Base-by-base conservation (phyloP, 768 basidiomycete species). In the Candolleomyces eurysporus region DNA sequence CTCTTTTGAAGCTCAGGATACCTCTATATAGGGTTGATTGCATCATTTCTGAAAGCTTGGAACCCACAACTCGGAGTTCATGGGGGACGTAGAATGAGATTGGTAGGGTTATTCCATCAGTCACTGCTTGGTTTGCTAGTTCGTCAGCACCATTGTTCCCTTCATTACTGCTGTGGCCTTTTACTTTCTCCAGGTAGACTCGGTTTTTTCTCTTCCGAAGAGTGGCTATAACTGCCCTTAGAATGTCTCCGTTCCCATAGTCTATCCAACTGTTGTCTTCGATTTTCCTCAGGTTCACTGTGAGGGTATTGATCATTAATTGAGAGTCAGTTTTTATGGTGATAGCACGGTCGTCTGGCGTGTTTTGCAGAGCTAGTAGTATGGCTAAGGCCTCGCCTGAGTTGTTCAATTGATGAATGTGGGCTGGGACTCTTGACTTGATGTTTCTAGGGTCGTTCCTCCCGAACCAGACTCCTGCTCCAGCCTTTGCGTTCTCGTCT, bases 391-490 rank as follows among this genome's bases (percentile, higher is more conserved):
- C 43, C 0, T 69, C 58, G 0, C 70, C 71, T 0, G 63, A 69
- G 65, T 0, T 64, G 67, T 0, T 61, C 17, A 22, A 69, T 56
- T 54, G 59, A 11, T 50, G 69, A 68, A 0, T 67, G 3, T 42
- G 19, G 1, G n/a, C 30, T 0, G 68, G 67, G 1, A 73, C 46
- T 26, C 62, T 45, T 2, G 68, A 14, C 0, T 59, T 50, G 19
- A 10, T 43, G 53, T 72, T 73, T 40, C 32, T 1, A 0, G 56
- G 49, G 56, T 66, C 48, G n/a, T 65, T 36, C 1, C 36, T n/a
- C 0, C 50, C 57, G n/a, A 48, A 63, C 63, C 61, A 73, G 13
- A 70, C 32, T 10, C 72, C 70, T 2, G 62, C 59, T 0, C 71
- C 68, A 0, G 65, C 65, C 4, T 21, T 43, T 0, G 61, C 68